phyloP scores from a whole-genome alignment of 495 filamentous ascomycete species.

The Penicillium argentinense region DNA sequence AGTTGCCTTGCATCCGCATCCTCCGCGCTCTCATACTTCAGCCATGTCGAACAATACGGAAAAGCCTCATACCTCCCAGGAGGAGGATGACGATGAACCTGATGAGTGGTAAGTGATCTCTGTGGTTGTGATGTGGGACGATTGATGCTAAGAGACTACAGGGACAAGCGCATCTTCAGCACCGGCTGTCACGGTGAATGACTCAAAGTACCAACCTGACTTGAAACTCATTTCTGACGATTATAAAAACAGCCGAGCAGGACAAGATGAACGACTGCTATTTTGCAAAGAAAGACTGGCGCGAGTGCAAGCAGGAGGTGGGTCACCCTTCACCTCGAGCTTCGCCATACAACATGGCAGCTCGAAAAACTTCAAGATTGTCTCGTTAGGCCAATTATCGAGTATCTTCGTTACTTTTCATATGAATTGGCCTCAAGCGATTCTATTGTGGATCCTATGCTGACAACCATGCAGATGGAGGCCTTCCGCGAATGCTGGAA shows the following conservation, averaged over 20 bases:
- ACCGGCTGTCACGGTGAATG: slow-evolving; percentile 85
- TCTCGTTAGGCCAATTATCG: too few relatives aligned
- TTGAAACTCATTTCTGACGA: slow-evolving; percentile 3
- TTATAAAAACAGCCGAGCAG: slow-evolving; percentile 67
- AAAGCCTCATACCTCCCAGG: slow-evolving; percentile 35
- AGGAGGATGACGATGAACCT: slow-evolving; percentile 79
- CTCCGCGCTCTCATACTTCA: slow-evolving; percentile 8
- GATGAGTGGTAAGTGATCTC: slow-evolving; percentile 77
- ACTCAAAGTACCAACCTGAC: slow-evolving; percentile 1
- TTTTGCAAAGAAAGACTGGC: slow-evolving; percentile 95
- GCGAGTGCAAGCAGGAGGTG: slow-evolving; percentile 85
- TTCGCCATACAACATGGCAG: background rate
- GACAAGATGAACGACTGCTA: slow-evolving; percentile 91
- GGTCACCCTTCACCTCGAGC: slow-evolving; percentile 30
- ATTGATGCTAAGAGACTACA: slow-evolving; percentile 30
- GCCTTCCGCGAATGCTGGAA: slow-evolving; percentile 93
- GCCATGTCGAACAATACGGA: slow-evolving; percentile 44
- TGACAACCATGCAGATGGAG: slow-evolving; percentile 70
- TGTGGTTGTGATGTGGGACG: slow-evolving; percentile 1
- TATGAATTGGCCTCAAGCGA: too few relatives aligned
- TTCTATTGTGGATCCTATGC: background rate
- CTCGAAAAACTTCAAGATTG: background rate
- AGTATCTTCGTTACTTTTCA: too few relatives aligned
- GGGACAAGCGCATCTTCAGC: slow-evolving; percentile 97
- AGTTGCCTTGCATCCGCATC: too few relatives aligned